Percentiles rank a stretch among this genome's conserved stretches.
Conservation (phyloP, 106 monocot genomes). For the Apostasia shenzhenica region DNA sequence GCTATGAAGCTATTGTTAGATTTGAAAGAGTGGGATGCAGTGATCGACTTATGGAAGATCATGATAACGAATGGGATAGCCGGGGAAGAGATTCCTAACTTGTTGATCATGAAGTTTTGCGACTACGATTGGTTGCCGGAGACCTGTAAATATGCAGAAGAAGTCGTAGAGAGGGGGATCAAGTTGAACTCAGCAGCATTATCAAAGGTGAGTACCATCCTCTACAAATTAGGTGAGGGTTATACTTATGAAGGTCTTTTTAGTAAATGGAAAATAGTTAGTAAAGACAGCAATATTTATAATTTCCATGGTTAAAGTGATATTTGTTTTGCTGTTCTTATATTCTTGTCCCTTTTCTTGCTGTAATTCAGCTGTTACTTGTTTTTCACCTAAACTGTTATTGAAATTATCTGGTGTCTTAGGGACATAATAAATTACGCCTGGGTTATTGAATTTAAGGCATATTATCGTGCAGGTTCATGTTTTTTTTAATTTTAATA, state of each 20-base stretch:
- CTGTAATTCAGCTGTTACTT: no score
- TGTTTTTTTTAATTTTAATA: no score
- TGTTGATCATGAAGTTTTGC: conserved; percentile 24
- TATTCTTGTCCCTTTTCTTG: no score
- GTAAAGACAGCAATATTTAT: no score
- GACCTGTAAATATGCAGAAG: conserved; percentile 71
- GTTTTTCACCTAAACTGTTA: no score
- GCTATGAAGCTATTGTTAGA: conserved; percentile 38
- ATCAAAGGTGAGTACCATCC: conserved; percentile 45
- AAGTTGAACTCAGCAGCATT: conserved; percentile 59
- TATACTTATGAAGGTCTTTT: conserved; percentile 44
- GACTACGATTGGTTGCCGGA: conserved; percentile 45
- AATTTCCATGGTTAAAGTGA: no score
- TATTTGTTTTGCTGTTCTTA: no score
- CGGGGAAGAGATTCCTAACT: conserved; percentile 55
- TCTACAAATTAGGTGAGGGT: conserved; percentile 41
- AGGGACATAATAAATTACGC: no score
- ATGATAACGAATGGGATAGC: conserved; percentile 38
- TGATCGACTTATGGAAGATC: conserved; percentile 48
- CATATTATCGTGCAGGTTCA: no score
- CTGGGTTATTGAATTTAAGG: no score
- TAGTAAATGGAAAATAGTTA: conserved; percentile 53
- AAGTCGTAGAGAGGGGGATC: conserved; percentile 64
- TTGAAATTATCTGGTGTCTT: no score
- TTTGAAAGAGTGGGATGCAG: conserved; percentile 23